Conservation (phyloP, 306 rosid species). For the Cicer chorassanicum region DNA sequence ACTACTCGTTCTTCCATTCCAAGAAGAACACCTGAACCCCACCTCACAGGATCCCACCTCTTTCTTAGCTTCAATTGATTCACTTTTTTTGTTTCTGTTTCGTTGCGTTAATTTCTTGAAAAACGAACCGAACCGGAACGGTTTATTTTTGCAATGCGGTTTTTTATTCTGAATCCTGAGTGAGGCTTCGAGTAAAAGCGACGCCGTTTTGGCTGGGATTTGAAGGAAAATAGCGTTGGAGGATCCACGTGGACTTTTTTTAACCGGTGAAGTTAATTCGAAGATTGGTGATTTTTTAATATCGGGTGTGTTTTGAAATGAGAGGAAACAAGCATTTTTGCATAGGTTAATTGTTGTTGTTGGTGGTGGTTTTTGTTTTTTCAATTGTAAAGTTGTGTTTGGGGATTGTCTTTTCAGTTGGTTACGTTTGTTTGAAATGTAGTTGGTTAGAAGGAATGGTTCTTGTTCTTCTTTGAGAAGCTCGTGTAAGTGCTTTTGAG, state of each 20-base stretch:
- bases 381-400: conserved; percentile 41
- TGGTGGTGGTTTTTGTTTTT: conserved; percentile 48
- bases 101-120: conserved; percentile 58
- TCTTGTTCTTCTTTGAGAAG: conserved; percentile 70
- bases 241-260: conserved; percentile 53
- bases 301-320: conserved; percentile 59
- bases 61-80: conserved; percentile 32
- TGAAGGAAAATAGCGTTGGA: conserved; percentile 73
- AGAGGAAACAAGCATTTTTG: conserved; percentile 65
- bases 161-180: conserved; percentile 72
- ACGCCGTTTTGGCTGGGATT: conserved; percentile 73
- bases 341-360: conserved; percentile 45
- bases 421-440: conserved; percentile 59
- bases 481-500: conserved; percentile 59
- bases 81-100: conserved; percentile 46
- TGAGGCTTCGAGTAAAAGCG: conserved; percentile 85
- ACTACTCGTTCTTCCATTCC: conserved; percentile 60
- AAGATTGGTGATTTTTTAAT: conserved; percentile 71
- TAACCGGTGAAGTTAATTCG: conserved; percentile 57
- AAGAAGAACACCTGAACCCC: conserved; percentile 45
- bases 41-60: conserved; percentile 19
- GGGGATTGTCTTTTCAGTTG: conserved; percentile 50
- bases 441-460: conserved; percentile 59
- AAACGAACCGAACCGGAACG: conserved; percentile 66
- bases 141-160: conserved; percentile 47